A percentile compares a stretch with the other conserved stretches of the same genome.
Evolutionary conservation across 495 filamentous ascomycete genomes (phyloP).

Genomic region (Aspergillus steynii): DNA sequence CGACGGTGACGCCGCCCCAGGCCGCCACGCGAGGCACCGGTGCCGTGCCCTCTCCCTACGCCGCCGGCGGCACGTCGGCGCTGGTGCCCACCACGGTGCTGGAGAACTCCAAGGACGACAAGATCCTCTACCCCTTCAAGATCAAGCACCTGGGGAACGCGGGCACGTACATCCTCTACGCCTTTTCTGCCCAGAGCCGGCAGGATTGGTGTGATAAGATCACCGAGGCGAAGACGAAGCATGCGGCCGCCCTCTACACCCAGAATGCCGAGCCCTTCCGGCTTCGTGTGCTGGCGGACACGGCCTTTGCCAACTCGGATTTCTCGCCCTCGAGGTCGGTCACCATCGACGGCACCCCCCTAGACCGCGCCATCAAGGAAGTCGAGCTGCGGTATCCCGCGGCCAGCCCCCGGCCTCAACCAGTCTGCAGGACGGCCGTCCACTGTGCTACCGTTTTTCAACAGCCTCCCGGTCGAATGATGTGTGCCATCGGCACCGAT

Average conservation of each 20-base stretch:
- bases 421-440: conserved; percentile 79
- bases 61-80: conserved; percentile 56
- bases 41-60: conserved; percentile 62
- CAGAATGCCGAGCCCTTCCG: conserved; percentile 98
- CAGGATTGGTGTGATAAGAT: conserved; percentile 93
- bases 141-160: conserved; percentile 92
- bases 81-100: conserved; percentile 52
- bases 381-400: conserved; percentile 73
- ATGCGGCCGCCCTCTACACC: conserved; percentile 81
- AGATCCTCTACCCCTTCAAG: conserved; percentile 88
- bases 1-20: conserved; percentile 53
- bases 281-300: conserved; percentile 86
- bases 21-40: conserved; percentile 47
- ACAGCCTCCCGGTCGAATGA: conserved; percentile 68
- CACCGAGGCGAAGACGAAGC: conserved; percentile 87
- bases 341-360: conserved; percentile 80
- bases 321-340: conserved; percentile 54
- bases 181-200: conserved; percentile 67
- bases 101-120: conserved; percentile 66
- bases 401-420: conserved; percentile 62
- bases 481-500: conserved; percentile 95
- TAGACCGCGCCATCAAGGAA: conserved; percentile 87
- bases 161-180: conserved; percentile 85
- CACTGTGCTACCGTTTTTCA: conserved; percentile 93
- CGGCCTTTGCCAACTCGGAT: conserved; percentile 84